phyloP scores from a whole-genome alignment of 225 moss, liverwort and hornwort species.

The Ulota crispa region DNA sequence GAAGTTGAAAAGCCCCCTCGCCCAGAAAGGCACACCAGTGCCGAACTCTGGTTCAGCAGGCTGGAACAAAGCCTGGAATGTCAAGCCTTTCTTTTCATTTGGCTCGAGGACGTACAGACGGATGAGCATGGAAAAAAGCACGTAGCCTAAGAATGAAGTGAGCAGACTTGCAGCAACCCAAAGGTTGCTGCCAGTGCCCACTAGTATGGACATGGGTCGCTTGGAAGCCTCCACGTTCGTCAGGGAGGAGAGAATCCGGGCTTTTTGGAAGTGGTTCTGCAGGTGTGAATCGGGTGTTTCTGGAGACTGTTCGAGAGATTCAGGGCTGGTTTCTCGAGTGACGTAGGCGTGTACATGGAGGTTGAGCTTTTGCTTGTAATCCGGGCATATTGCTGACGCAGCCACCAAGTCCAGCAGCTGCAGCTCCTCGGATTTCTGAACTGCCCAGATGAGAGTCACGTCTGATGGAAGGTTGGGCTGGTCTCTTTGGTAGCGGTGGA shows the following conservation, averaged over 20 bases:
- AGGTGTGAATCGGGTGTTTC: slow-evolving; percentile 34
- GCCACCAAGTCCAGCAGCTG: slow-evolving; percentile 61
- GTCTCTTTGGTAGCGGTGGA: slow-evolving; percentile 63
- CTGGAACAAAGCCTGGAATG: background rate
- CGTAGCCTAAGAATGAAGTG: slow-evolving; percentile 70
- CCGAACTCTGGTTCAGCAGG: slow-evolving; percentile 8
- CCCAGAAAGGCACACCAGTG: slow-evolving; percentile 53
- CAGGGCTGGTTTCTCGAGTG: slow-evolving; percentile 61
- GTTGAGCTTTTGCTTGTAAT: slow-evolving; percentile 56
- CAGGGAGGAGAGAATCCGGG: slow-evolving; percentile 30
- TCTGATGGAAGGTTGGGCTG: slow-evolving; percentile 68
- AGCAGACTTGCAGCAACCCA: slow-evolving; percentile 63
- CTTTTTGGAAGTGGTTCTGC: slow-evolving; percentile 30
- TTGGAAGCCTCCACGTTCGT: slow-evolving; percentile 34
- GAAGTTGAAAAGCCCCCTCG: slow-evolving; percentile 47
- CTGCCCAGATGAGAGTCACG: slow-evolving; percentile 89
- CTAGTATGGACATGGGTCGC: slow-evolving; percentile 60
- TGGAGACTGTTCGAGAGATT: slow-evolving; percentile 28
- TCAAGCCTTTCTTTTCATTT: slow-evolving; percentile 36
- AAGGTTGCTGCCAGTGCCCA: slow-evolving; percentile 69
- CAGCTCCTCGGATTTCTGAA: slow-evolving; percentile 71
- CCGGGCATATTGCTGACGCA: slow-evolving; percentile 64
- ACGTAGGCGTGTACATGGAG: slow-evolving; percentile 70
- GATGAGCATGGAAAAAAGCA: slow-evolving; percentile 38
- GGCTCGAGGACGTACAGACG: slow-evolving; percentile 43